Evolutionary conservation across 1,284 basidiomycete species (phyloP).

Genomic region (Fomitopsis palustris): DNA sequence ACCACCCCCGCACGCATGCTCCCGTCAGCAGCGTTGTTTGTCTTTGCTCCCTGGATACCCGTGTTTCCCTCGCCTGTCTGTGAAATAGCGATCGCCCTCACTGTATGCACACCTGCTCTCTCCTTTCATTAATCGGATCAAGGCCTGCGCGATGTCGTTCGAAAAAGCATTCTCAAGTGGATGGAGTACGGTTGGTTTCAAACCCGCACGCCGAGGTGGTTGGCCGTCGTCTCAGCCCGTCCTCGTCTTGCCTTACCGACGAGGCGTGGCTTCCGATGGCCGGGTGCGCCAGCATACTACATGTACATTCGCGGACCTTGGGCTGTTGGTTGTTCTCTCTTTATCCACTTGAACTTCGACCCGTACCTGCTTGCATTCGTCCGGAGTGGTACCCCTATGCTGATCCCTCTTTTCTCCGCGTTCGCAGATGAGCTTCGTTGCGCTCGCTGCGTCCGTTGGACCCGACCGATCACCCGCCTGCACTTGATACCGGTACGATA

Average conservation of each 20-base stretch:
- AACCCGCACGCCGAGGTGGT: constrained; percentile 4
- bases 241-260: neutral
- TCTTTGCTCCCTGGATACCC: constrained; percentile 27
- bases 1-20: neutral
- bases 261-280: neutral
- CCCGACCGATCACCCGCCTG: constrained; percentile 8
- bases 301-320: constrained; percentile 33
- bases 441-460: constrained; percentile 2
- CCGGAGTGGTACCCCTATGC: constrained; percentile 7
- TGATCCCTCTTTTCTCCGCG: neutral
- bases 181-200: constrained; percentile 11
- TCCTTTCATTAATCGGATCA: constrained; percentile 7
- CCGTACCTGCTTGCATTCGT: constrained; percentile 8
- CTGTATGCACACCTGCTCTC: constrained; percentile 17
- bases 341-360: constrained; percentile 37
- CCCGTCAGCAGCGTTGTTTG: neutral
- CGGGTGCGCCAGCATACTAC: constrained; percentile 7
- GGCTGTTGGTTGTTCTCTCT: constrained; percentile 62
- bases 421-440: neutral
- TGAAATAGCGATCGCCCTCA: constrained; percentile 18
- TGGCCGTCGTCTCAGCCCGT: neutral
- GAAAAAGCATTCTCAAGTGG: constrained; percentile 4
- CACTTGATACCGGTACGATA: constrained; percentile 23
- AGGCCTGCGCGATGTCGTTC: constrained; percentile 9
- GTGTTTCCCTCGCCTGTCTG: constrained; percentile 11